Conservation (phyloP, 768 basidiomycete genomes). For the Infundibulicybe gibba region DNA sequence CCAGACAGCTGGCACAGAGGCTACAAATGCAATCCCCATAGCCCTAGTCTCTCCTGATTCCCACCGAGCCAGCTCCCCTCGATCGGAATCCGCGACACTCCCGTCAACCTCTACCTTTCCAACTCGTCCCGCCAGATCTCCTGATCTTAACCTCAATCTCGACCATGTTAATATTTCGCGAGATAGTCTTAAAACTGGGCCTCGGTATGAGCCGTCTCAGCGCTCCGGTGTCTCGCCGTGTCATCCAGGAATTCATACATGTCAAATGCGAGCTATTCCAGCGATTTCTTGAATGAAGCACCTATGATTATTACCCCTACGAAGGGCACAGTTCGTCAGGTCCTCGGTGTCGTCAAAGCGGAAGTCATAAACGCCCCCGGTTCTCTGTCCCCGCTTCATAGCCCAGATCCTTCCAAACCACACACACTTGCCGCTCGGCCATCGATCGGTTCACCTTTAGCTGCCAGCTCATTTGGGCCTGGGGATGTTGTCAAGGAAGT, state of each 20-base stretch:
- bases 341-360: conserved; percentile 74
- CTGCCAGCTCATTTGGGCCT: conserved; percentile 69
- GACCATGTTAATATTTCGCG: conserved; percentile 60
- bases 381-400: conserved; percentile 28
- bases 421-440: conserved; percentile 39
- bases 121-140: conserved; percentile 52
- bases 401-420: conserved; percentile 36
- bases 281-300: conserved; percentile 77
- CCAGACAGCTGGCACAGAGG: conserved; percentile 76
- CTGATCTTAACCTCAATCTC: conserved; percentile 59
- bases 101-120: conserved; percentile 41
- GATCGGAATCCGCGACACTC: conserved; percentile 21
- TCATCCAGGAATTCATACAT: conserved; percentile 66
- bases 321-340: conserved; percentile 63
- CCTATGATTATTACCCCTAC: conserved; percentile 77
- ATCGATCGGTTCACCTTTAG: conserved; percentile 60
- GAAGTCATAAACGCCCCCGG: conserved; percentile 69
- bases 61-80: conserved; percentile 23
- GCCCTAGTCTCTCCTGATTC: conserved; percentile 69
- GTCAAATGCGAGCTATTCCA: conserved; percentile 72
- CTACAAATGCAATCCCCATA: conserved; percentile 85
- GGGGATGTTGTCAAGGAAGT: conserved; percentile 55
- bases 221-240: conserved; percentile 51
- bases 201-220: conserved; percentile 42
- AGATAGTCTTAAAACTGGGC: conserved; percentile 39